Conservation (phyloP, 2,329 filamentous ascomycete species). For the Pyricularia sp. region DNA sequence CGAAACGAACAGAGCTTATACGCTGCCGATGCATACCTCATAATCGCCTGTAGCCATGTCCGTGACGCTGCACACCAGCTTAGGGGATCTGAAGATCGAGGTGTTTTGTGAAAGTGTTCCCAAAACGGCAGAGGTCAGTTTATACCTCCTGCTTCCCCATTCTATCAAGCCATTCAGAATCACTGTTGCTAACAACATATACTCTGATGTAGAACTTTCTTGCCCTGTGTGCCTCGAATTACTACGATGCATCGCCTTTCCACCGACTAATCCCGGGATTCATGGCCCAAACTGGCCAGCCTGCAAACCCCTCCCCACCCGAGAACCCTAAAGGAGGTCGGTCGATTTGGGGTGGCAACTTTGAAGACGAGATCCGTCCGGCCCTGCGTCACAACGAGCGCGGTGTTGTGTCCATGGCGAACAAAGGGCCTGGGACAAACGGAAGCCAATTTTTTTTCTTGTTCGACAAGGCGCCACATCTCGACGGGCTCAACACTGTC, state of each 20-base stretch:
- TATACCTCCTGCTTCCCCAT: not conserved
- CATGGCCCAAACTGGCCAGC: slow-evolving; percentile 66
- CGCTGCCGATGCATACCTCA: not conserved
- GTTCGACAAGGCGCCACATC: slow-evolving; percentile 63
- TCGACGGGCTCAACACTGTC: slow-evolving; percentile 75
- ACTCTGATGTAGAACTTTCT: slow-evolving; percentile 59
- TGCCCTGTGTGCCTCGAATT: slow-evolving; percentile 66
- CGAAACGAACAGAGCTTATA: not conserved
- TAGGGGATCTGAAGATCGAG: slow-evolving; percentile 87
- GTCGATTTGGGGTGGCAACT: slow-evolving; percentile 61
- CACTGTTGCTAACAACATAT: not conserved
- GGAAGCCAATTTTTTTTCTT: slow-evolving; percentile 73
- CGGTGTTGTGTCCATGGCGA: slow-evolving; percentile 66
- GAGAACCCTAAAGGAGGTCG: slow-evolving; percentile 53
- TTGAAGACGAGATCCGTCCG: slow-evolving; percentile 71
- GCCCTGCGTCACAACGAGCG: slow-evolving; percentile 54
- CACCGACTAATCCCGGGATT: slow-evolving; percentile 71
- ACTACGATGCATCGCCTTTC: slow-evolving; percentile 64
- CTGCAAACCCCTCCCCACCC: slow-evolving; percentile 34
- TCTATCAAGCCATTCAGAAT: not conserved
- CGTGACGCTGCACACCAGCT: slow-evolving; percentile 69
- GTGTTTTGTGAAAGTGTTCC: slow-evolving; percentile 92
- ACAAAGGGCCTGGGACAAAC: slow-evolving; percentile 61
- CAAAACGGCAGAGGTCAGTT: slow-evolving; percentile 67
- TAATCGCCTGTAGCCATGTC: slow-evolving; percentile 32